Evolutionary conservation across 1,284 basidiomycete species (phyloP), one percentile per base, ranked within the genome.

Genomic region (Microbotryum saponariae): DNA sequence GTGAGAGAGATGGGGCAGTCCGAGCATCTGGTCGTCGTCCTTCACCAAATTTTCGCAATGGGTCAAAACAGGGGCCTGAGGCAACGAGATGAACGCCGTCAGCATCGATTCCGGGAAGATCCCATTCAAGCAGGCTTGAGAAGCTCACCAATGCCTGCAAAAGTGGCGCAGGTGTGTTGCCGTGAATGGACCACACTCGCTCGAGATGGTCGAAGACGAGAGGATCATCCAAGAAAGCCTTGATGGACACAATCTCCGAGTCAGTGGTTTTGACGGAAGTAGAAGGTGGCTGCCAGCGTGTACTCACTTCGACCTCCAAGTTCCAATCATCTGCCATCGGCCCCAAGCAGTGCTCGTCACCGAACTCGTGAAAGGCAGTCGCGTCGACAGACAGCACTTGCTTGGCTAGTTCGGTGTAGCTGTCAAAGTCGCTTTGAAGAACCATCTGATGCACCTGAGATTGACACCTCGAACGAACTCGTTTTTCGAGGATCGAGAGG

Each of bases 381-480:
- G 29, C 52, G n/a, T 62, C 73, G 72, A 14, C 74, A 71, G 2
- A 71, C 42, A 85, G 69, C 14, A 69, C 47, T 3, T 53, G 50
- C 54, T 60, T 53, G 16, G 61, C 63, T 46, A 67, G 47, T 1
- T 51, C 29, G 44, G 46, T 14, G 45, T 64, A 67, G 14, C 44
- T 51, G 14, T 49, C 37, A 33, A 61, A 58, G 3, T 52, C 55
- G 29, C 58, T 63, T 2, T 45, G 49, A 18, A 62, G 63, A 44
- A 67, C 60, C 59, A 89, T 85, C 56, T 89, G 82, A 66, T 92
- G 80, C 71, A 91, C 88, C 54, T 92, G 81, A 45, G 91, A 90
- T 6, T 91, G 94, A 77, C 96, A 97, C 7, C 92, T 83, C 67
- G 90, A 94, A 76, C 96, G 94, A 56, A 97, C 92, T 53, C 92